A percentile compares a stretch with the other conserved stretches of the same genome.
Conservation (phyloP, 2,329 filamentous ascomycete genomes). For the Pseudocercospora macadamiae region DNA sequence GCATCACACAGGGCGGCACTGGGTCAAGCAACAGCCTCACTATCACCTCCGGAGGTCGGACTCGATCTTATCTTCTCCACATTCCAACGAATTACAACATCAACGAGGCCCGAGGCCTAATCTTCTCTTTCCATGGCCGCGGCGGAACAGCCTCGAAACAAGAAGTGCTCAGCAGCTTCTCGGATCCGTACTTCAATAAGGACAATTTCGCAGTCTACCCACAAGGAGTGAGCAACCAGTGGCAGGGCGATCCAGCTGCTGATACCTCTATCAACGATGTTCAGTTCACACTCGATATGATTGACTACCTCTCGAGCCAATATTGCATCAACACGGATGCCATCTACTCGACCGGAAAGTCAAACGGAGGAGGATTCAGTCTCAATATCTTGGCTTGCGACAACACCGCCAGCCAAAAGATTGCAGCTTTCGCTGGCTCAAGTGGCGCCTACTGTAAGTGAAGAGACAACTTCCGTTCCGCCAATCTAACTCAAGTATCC, state of each 20-base stretch:
- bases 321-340: constrained; percentile 50
- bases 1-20: constrained; percentile 26
- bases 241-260: constrained; percentile 47
- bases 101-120: constrained; percentile 43
- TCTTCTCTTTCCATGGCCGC: constrained; percentile 53
- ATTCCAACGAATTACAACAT: constrained; percentile 45
- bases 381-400: constrained; percentile 53
- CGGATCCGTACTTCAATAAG: constrained; percentile 49
- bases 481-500: neutral
- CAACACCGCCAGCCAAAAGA: constrained; percentile 41
- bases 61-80: constrained; percentile 44
- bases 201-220: constrained; percentile 52
- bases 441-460: constrained; percentile 48
- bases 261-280: constrained; percentile 42
- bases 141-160: constrained; percentile 41
- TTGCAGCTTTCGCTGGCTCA: constrained; percentile 55
- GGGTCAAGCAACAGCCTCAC: constrained; percentile 28
- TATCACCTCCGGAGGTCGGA: constrained; percentile 21
- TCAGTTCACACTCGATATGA: constrained; percentile 48
- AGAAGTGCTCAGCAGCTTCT: constrained; percentile 49
- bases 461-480: too few relatives aligned
- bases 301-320: constrained; percentile 41
- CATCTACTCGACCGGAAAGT: constrained; percentile 55
- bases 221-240: constrained; percentile 42
- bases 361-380: constrained; percentile 56